Conservation (phyloP, 441 rosid species). For the Euphorbia schlechtendalii region DNA sequence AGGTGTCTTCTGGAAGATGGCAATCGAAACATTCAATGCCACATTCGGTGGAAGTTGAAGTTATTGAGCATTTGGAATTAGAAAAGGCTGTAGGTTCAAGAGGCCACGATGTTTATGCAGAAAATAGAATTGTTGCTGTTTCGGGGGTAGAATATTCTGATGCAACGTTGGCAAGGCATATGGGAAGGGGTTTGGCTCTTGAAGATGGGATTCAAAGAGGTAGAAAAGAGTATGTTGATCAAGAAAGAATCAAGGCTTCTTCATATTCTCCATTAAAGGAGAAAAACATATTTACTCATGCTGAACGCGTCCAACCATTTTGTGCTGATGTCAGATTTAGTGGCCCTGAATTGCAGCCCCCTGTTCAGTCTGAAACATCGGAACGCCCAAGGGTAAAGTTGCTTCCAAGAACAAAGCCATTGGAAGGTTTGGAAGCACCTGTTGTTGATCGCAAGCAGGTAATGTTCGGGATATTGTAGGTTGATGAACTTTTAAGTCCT, state of each 20-base stretch:
- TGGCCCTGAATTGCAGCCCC: conserved; percentile 34
- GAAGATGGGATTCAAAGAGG: conserved; percentile 37
- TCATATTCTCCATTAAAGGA: conserved; percentile 41
- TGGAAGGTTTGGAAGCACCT: conserved; percentile 42
- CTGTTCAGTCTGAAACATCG: conserved; percentile 31
- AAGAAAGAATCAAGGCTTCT: conserved; percentile 27
- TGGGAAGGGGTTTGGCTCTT: conserved; percentile 30
- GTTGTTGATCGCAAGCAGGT: conserved; percentile 32
- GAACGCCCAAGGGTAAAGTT: conserved; percentile 71
- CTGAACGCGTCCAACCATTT: conserved; percentile 9
- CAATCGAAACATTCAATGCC: conserved; percentile 46
- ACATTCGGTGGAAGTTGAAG: conserved; percentile 42
- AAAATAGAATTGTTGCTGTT: conserved; percentile 26
- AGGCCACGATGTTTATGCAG: conserved; percentile 27
- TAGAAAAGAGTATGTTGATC: conserved; percentile 33
- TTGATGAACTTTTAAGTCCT: too few species aligned
- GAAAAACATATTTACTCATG: conserved; percentile 21
- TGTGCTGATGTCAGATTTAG: conserved; percentile 24
- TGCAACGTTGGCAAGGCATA: conserved; percentile 25
- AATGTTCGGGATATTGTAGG: neutral
- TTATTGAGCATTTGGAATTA: conserved; percentile 36
- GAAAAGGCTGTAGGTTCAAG: conserved; percentile 26
- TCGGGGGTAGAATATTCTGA: conserved; percentile 32
- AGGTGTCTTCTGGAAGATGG: conserved; percentile 77
- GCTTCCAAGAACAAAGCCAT: conserved; percentile 54